Evolutionary conservation across 345 rosid species (phyloP), one percentile per base, ranked within the genome.

Genomic region (Carallia brachiata): DNA sequence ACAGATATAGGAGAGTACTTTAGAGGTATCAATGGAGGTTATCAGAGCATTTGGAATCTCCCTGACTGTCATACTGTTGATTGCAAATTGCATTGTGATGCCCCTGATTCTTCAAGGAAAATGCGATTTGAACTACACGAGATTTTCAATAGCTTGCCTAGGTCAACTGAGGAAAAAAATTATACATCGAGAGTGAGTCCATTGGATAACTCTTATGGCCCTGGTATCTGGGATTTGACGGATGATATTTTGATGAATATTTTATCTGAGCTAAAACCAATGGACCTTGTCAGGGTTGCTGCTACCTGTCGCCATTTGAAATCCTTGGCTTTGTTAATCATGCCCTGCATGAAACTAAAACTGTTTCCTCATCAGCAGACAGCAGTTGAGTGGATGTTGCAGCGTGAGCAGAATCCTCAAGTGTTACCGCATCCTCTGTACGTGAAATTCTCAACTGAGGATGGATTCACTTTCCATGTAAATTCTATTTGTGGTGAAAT

Each of bases 371-470:
- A 92, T 74, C 99, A 95, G 89, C 87, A 87, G 78, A 84, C 91
- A 53, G 97, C 99, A 56, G 87, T 95, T 74, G 81, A 85, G 73
- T 95, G 99, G 99, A 95, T 95, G 97, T 78, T 95, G 73, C 83
- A 89, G 62, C 93, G 97, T 28, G 99, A 95, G 80, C 78, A 77
- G 78, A 89, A 84, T 73, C 75, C 85, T 50, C 80, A 79, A 69
- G 77, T 79, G 73, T 56, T 85, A 73, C 81, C 75, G 5, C 99
- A 95, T 85, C 99, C 97, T 64, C 70, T 95, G 50, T 95, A 72
- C 79, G 69, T 72, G 70, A 82, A 72, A 36, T 84, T 92, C 65
- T 72, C 80, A 23, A 83, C 93, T 60, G 91, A 81, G 77, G 97
- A 92, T 80, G 97, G 93, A 47, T 89, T 88, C 73, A 28, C 71